Evolutionary conservation across 345 rosid genomes (phyloP), one percentile per base, ranked within the genome.

Genomic region (Zanthoxylum bungeanum): DNA sequence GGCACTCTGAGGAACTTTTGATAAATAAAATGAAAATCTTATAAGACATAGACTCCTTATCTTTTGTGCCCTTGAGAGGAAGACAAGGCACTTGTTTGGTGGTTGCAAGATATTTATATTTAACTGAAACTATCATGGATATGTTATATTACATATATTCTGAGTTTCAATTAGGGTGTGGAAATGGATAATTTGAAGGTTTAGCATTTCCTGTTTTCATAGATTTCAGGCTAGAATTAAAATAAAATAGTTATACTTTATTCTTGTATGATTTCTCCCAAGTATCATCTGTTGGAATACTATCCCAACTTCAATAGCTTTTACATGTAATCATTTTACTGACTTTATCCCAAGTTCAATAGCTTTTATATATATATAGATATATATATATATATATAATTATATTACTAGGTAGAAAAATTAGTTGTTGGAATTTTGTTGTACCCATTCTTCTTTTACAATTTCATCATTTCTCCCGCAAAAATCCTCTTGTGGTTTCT

Each of bases 391-490:
- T n/a, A n/a, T n/a, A n/a, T n/a, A n/a, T n/a, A 3, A 25, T 22
- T 9, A 47, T 40, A 59, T 64, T 42, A 66, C 69, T 52, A 58
- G 74, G 70, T 16, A 49, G 80, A 73, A 65, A 71, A 69, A 73
- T 79, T 78, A 76, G 81, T 55, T 81, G 77, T 71, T 73, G 76
- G 78, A 70, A 73, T 76, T n/a, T n/a, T 42, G 80, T 66, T 81
- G 85, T 80, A 76, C 73, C 72, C 73, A 59, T 55, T 74, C 51
- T 56, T 69, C 47, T 24, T 31, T 55, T 5, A 16, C 10, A 6
- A 4, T 47, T 34, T 16, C 5, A 12, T 37, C 34, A 25, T 49
- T 16, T 11, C 22, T 49, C 40, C 49, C n/a, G n/a, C n/a, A n/a
- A n/a, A n/a, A n/a, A n/a, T n/a, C n/a, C n/a, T 56, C 27, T 21